Conservation (phyloP, 2,329 filamentous ascomycete genomes). For the Stenocarpella maydis region DNA sequence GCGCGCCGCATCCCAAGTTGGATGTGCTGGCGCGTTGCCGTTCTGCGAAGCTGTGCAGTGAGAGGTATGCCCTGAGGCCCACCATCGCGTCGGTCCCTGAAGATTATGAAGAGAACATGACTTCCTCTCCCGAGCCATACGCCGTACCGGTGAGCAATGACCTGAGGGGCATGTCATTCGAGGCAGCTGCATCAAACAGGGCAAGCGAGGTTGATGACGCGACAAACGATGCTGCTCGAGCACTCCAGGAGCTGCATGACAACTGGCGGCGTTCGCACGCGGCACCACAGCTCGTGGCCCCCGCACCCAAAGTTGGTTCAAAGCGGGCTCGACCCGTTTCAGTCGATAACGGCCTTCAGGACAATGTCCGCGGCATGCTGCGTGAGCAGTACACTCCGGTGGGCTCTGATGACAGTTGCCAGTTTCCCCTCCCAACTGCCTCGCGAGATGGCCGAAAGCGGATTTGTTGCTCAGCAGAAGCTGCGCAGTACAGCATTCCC, state of each 20-base stretch:
- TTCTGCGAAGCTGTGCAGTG: conserved; percentile 63
- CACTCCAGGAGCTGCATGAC: conserved; percentile 68
- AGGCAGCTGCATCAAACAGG: conserved; percentile 55
- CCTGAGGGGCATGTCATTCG: conserved; percentile 57
- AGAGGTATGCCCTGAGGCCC: conserved; percentile 62
- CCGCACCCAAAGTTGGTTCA: conserved; percentile 49
- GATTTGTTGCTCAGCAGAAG: conserved; percentile 71
- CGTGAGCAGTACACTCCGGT: conserved; percentile 46
- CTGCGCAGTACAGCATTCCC: conserved; percentile 56
- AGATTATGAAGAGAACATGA: conserved; percentile 60
- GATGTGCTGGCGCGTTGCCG: conserved; percentile 71
- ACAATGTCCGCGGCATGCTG: conserved; percentile 72
- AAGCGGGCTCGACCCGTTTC: conserved; percentile 70
- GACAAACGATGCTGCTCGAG: conserved; percentile 63
- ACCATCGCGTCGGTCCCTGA: conserved; percentile 66
- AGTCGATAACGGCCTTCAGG: conserved; percentile 67
- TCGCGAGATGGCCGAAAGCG: conserved; percentile 66
- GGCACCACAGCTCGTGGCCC: conserved; percentile 45
- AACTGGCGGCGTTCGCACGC: conserved; percentile 49
- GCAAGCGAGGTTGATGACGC: conserved; percentile 59
- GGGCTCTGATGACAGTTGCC: conserved; percentile 46
- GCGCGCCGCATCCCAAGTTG: conserved; percentile 66
- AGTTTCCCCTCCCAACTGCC: conserved; percentile 52
- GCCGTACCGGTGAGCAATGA: conserved; percentile 61
- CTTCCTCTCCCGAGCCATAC: conserved; percentile 66